Evolutionary conservation across 345 rosid genomes (phyloP), one percentile per base, ranked within the genome.

Genomic region (Barbarea vulgaris): DNA sequence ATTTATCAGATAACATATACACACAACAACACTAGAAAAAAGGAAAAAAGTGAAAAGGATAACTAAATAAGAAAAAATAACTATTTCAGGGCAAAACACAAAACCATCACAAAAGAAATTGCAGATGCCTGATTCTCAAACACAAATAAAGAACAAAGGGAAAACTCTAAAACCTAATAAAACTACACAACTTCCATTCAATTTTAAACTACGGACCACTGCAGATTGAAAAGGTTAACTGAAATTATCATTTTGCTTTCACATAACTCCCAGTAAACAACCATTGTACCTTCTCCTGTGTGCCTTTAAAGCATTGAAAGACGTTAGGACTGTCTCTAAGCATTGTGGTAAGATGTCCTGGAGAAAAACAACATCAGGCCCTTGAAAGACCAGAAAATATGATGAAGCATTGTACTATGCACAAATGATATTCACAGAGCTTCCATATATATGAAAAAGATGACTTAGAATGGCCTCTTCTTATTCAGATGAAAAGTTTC

Each of bases 231-330:
- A 51, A 41, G 18, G 25, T 31, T 72, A 52, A 73, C 46, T 34
- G 36, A 61, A 59, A 58, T 37, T n/a, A 58, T 47, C 46, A 69
- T 68, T 73, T 60, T 76, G 64, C 70, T 79, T 70, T 81, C 61
- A 52, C 78, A 70, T 46, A 81, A 83, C 74, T 85, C 93, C 96
- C 73, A 85, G 80, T 77, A 81, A 84, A 86, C 90, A 87, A 86
- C 96, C 93, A 92, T 83, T 89, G 81, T 95, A 95, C 99, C 99
- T 95, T 95, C 97, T 87, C 93, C 93, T 74, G 92, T 83, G 86
- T 87, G 94, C 90, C 91, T 86, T 84, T 83, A 73, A 82, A 88
- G 83, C 93, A 88, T 79, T 73, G 87, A 92, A 86, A 85, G 90
- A 86, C 87, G 81, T 83, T 93, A 87, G 82, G 83, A 72, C 73